phyloP scores from a whole-genome alignment of 225 moss, liverwort and hornwort genomes.

The Pleurozium schreberi region DNA sequence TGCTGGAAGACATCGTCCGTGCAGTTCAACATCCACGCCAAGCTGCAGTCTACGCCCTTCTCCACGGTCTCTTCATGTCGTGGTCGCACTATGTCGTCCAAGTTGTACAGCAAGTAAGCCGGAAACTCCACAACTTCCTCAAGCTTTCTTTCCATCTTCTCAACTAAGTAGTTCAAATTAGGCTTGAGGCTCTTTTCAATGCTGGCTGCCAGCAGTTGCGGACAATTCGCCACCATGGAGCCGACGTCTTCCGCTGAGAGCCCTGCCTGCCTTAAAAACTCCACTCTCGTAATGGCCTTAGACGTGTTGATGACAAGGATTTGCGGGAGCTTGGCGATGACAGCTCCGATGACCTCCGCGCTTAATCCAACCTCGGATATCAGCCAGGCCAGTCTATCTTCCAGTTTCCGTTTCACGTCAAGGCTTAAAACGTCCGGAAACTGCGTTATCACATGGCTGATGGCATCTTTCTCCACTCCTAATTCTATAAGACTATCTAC shows the following conservation, averaged over 20 bases:
- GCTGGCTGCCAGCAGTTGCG: conserved; percentile 60
- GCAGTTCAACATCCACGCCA: conserved; percentile 80
- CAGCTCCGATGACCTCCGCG: conserved; percentile 27
- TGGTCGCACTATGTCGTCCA: conserved; percentile 58
- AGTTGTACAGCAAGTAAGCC: conserved; percentile 42
- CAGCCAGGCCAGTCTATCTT: conserved; percentile 59
- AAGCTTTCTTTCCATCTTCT: conserved; percentile 45
- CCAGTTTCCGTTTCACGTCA: conserved; percentile 49
- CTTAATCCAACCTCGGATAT: conserved; percentile 43
- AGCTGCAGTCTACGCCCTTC: conserved; percentile 52
- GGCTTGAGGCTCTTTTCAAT: conserved; percentile 50
- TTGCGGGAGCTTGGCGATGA: conserved; percentile 68
- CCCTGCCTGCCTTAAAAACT: conserved; percentile 45
- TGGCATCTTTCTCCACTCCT: conserved; percentile 42
- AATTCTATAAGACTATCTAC: conserved; percentile 43
- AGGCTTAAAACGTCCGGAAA: conserved; percentile 69
- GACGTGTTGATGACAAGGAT: conserved; percentile 64
- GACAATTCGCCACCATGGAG: conserved; percentile 52
- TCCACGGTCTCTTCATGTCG: conserved; percentile 43
- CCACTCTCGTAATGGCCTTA: conserved; percentile 51
- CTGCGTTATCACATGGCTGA: conserved; percentile 48
- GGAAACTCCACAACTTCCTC: conserved; percentile 65
- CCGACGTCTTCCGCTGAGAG: conserved; percentile 48
- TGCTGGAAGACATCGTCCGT: conserved; percentile 51
- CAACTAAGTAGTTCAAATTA: conserved; percentile 29